Conservation (phyloP, 1,139 yeast genomes). For the Hemisphaericaspora lyxosophila region DNA sequence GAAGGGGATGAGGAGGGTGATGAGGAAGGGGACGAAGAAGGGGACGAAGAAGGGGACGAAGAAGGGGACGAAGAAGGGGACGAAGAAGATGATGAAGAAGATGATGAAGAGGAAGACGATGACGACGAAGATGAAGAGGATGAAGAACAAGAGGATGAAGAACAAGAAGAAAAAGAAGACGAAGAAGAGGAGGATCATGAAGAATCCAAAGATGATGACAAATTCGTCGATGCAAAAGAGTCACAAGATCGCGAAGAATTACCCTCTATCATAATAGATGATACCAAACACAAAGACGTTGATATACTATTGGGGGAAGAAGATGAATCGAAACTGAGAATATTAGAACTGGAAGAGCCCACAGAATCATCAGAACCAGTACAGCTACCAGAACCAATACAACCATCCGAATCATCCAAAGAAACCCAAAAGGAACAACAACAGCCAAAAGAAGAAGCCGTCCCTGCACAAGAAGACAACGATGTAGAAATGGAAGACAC, state of each 20-base stretch:
- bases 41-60: conserved; percentile 19
- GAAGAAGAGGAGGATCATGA: conserved; percentile 18
- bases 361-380: too few relatives aligned
- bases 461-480: conserved; percentile 1
- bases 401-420: conserved; percentile 8
- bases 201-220: conserved; percentile 12
- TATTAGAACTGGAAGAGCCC: too few relatives aligned
- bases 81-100: conserved; percentile 17
- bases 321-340: conserved; percentile 10
- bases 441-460: conserved; percentile 1
- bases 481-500: conserved; percentile 4
- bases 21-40: conserved; percentile 24
- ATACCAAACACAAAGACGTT: conserved; percentile 9
- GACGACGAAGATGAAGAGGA: conserved; percentile 20
- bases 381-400: too few relatives aligned
- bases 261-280: conserved; percentile 10
- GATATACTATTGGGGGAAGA: conserved; percentile 11
- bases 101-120: conserved; percentile 20
- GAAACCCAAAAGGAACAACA: conserved; percentile 8
- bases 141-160: conserved; percentile 24
- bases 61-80: conserved; percentile 20
- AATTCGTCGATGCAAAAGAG: conserved; percentile 23
- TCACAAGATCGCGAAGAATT: conserved; percentile 12
- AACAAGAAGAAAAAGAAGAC: conserved; percentile 23
- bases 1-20: conserved; percentile 29